Evolutionary conservation across 345 rosid species (phyloP).

Genomic region (Trapa bicornis): DNA sequence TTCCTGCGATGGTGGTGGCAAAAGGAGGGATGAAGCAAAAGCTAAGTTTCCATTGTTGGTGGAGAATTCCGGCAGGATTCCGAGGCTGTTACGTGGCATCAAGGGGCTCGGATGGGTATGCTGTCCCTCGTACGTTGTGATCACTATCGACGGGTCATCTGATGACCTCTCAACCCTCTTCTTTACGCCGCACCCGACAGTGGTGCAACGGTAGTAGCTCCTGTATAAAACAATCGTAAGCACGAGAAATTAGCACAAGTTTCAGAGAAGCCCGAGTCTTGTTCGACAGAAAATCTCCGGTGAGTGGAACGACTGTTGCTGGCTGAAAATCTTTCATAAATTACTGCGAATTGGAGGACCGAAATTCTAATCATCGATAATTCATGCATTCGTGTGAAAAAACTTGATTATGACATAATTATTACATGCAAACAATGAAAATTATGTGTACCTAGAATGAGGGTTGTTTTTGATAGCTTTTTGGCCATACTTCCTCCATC

Average conservation of each 20-base stretch:
- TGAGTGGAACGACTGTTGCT: not conserved
- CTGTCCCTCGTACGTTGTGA: slow-evolving; percentile 95
- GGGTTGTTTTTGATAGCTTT: slow-evolving; percentile 26
- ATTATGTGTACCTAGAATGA: slow-evolving; percentile 24
- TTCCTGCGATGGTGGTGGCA: not conserved
- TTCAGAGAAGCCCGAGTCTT: not conserved
- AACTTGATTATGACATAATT: not conserved
- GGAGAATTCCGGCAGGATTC: not conserved
- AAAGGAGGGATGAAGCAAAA: not conserved
- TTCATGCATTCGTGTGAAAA: not conserved
- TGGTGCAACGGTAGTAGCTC: slow-evolving; percentile 95
- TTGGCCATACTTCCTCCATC: slow-evolving; percentile 43
- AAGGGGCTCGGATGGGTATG: slow-evolving; percentile 79
- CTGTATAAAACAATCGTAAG: slow-evolving; percentile 16
- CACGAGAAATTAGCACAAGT: not conserved
- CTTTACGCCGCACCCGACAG: slow-evolving; percentile 78
- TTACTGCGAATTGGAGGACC: too few relatives aligned
- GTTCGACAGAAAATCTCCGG: not conserved
- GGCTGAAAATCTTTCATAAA: too few relatives aligned
- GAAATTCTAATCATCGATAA: too few relatives aligned
- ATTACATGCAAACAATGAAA: not conserved
- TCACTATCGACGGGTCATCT: slow-evolving; percentile 63
- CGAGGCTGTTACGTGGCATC: slow-evolving; percentile 56
- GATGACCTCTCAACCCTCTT: slow-evolving; percentile 92
- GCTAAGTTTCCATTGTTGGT: not conserved